Evolutionary conservation across 345 rosid species (phyloP), one percentile per base, ranked within the genome.

Genomic region (Euphorbia lathyris): DNA sequence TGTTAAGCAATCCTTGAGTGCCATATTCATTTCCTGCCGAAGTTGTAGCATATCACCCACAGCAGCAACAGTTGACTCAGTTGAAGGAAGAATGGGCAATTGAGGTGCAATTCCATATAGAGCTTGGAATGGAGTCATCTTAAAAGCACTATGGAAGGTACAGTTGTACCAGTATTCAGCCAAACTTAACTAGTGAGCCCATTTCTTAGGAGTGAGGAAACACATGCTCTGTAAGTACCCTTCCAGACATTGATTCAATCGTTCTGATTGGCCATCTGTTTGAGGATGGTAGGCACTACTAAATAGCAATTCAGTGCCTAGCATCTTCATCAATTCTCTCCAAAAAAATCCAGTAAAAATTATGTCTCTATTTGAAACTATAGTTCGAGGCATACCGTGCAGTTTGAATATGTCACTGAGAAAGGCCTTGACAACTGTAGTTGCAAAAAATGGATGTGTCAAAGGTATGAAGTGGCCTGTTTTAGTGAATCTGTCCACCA

Each of bases 401-500:
- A 38, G 9, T 9, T 9, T 38, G 9, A 38, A 38, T 38, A 38
- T 9, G 10, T 16, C 30, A 23, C 4, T 9, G 22, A 32, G 32
- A n/a, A n/a, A 61, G 4, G 22, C 8, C 13, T 10, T 32, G 4
- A 22, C 47, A 12, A 32, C 65, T 17, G 13, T 12, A 16, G 40
- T 13, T 10, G 45, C 26, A 26, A n/a, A 30, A 36, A 61, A 36
- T 9, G 65, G 65, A 9, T 16, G 65, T 4, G 65, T 14, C 11
- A 34, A 11, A 34, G 27, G 5, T 12, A 61, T 32, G 19, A 32
- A 61, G 19, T 61, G 25, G 8, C 11, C 14, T 16, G 14, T 26
- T 19, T 59, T 29, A 30, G 38, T 59, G 63, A 59, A 30, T 19
- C 63, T 59, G 26, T 23, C 66, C 3, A 62, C 66, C 47, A 62